A percentile compares a stretch with the other conserved stretches of the same genome.
Evolutionary conservation across 352 stramenopile species (phyloP).

Genomic region (Chrysophaeum taylorii): DNA sequence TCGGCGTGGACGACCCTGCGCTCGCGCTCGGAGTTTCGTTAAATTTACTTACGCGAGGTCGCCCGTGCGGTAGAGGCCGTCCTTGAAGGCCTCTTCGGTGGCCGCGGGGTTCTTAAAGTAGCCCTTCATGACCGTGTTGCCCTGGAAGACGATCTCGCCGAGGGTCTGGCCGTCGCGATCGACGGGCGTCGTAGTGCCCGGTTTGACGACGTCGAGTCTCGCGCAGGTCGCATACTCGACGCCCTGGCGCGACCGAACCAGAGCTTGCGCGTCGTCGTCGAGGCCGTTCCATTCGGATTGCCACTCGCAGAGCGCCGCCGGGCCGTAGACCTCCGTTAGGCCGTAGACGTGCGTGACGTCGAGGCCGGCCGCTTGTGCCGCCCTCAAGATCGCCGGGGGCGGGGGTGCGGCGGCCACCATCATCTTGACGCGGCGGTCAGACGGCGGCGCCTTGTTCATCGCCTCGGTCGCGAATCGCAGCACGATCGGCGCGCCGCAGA

Average conservation of each 20-base stretch:
- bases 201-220: neutral
- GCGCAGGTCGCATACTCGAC: neutral
- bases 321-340: constrained; percentile 7
- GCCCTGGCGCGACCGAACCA: constrained; percentile 10
- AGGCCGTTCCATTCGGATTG: neutral
- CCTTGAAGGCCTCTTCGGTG: constrained; percentile 22
- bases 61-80: constrained; percentile 22
- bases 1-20: constrained; percentile 26
- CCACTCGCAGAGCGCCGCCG: neutral
- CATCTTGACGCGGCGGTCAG: too few relatives aligned
- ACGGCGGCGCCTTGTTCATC: neutral
- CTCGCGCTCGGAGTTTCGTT: too few relatives aligned
- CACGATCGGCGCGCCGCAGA: constrained; percentile 11
- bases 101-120: constrained; percentile 28
- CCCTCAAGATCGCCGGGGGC: neutral
- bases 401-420: neutral
- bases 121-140: constrained; percentile 28
- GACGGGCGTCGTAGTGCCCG: neutral
- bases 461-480: neutral
- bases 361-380: neutral
- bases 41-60: too few relatives aligned
- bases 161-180: constrained; percentile 10
- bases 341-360: constrained; percentile 12
- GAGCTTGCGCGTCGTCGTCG: neutral
- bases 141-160: constrained; percentile 18